Base-by-base conservation (phyloP, 306 rosid genomes). In the Quercus berberidifolia region DNA sequence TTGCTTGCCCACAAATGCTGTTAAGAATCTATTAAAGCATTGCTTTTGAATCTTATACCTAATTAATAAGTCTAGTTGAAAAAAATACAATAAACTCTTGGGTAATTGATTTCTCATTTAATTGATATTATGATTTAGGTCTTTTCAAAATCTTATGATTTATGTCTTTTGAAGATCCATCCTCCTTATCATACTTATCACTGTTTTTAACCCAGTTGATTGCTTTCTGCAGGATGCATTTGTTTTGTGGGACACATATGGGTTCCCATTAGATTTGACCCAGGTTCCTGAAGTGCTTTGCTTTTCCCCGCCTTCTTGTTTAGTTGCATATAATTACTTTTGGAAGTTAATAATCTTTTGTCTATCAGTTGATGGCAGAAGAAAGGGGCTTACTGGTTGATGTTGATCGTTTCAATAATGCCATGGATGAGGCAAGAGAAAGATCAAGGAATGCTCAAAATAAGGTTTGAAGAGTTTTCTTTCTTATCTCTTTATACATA, bases 251-350 rank as follows among this genome's bases (percentile, higher is more conserved):
- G 99, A 95, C 77, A 93, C 99, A 0, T 95, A 63, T 75, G 99
- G 99, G 49, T 95, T 95, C 84, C 99, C 99, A 4, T 81, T 95
- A 75, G 99, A 95, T 87, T 90, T 95, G 86, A 95, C 99, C 77
- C 98, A 95, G 97, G 99, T 95, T 79, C 79, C 58, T 69, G 78
- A 58, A 43, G 57, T 84, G 76, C 28, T 82, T 78, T 55, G 59
- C 23, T 11, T 57, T n/a, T 41, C 26, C 26, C 54, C 0, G 5
- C 17, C 73, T 35, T 71, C 55, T 31, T 73, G 63, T 75, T 69
- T 51, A 75, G 14, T 78, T 78, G n/a, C 73, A 21, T 38, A 25
- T 15, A n/a, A 1, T 35, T 25, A 76, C 28, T 15, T 69, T 31
- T 23, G 10, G 75, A 35, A 26, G 68, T 75, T 82, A 46, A 84